phyloP scores from a whole-genome alignment of 805 yeast species.

The Metschnikowia koreensis region DNA sequence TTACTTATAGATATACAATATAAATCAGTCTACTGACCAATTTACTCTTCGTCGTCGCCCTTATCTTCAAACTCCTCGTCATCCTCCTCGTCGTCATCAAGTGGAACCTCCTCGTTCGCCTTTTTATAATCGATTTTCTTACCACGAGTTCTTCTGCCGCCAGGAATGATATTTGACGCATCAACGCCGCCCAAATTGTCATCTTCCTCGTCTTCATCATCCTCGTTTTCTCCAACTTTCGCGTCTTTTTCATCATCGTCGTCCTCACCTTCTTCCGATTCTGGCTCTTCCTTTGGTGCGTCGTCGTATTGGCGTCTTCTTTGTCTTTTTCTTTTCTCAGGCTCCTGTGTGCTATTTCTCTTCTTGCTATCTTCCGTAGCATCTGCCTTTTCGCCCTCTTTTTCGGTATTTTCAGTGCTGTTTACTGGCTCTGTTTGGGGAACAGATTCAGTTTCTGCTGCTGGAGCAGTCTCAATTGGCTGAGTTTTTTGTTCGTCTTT shows the following conservation, averaged over 20 bases:
- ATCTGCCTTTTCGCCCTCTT: background rate
- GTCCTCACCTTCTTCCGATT: constrained; percentile 28
- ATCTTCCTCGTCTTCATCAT: constrained; percentile 66
- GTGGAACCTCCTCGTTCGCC: constrained; percentile 69
- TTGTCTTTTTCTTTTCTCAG: constrained; percentile 42
- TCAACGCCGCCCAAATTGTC: constrained; percentile 82
- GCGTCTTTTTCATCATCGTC: constrained; percentile 43
- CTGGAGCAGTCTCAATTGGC: constrained; percentile 2
- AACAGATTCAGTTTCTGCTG: constrained; percentile 4
- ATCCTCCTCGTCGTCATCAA: constrained; percentile 46
- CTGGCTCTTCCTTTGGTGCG: constrained; percentile 49
- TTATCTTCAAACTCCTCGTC: constrained; percentile 53
- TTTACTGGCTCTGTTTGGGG: constrained; percentile 17
- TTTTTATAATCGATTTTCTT: constrained; percentile 80
- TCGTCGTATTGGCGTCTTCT: constrained; percentile 62
- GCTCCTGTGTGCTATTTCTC: constrained; percentile 9
- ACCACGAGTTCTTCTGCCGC: constrained; percentile 89
- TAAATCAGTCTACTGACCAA: background rate
- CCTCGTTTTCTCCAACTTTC: constrained; percentile 50
- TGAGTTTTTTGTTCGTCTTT: constrained; percentile 4
- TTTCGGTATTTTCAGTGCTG: constrained; percentile 17
- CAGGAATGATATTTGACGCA: constrained; percentile 75
- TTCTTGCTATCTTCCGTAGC: background rate
- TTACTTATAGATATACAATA: constrained; percentile 1
- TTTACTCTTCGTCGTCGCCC: constrained; percentile 14